Evolutionary conservation across 495 filamentous ascomycete genomes (phyloP).

Genomic region (Poronia punctata): DNA sequence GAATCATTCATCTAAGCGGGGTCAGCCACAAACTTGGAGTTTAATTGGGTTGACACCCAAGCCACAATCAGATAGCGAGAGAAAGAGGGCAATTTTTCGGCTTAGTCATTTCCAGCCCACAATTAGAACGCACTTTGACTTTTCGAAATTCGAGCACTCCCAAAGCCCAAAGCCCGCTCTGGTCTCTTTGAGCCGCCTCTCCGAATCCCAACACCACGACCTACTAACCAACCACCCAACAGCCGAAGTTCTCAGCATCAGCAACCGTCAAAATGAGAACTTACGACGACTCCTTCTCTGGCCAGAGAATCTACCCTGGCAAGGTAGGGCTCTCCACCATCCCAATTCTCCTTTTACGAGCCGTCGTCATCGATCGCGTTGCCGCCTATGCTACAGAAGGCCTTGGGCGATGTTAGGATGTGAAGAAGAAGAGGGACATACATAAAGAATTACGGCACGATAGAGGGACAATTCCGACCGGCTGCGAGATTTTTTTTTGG

Average conservation of each 20-base stretch:
- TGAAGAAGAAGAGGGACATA: not conserved
- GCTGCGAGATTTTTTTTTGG: not conserved
- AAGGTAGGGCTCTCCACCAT: slow-evolving; percentile 61
- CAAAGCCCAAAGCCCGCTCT: no score
- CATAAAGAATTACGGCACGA: not conserved
- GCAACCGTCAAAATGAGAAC: slow-evolving; percentile 78
- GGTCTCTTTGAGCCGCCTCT: slow-evolving; percentile 16
- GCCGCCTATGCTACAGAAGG: slow-evolving; percentile 2
- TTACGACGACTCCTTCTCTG: slow-evolving; percentile 97
- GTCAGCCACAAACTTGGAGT: no score
- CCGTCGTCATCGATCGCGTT: slow-evolving; percentile 13
- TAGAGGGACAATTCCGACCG: not conserved
- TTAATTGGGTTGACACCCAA: no score
- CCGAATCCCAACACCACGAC: slow-evolving; percentile 15
- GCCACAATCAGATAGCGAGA: slow-evolving; percentile 7
- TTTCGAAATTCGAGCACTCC: slow-evolving; percentile 26
- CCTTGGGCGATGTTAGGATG: not conserved
- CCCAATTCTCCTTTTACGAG: slow-evolving; percentile 2
- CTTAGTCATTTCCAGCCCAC: slow-evolving; percentile 29
- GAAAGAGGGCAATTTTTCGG: slow-evolving; percentile 1
- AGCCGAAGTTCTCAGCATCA: slow-evolving; percentile 28
- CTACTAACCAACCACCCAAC: slow-evolving; percentile 23
- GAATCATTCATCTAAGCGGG: no score
- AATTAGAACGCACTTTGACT: slow-evolving; percentile 28
- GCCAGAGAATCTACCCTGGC: slow-evolving; percentile 97